Conservation (phyloP, 2,329 filamentous ascomycete species). For the Dactylellina leptospora region DNA sequence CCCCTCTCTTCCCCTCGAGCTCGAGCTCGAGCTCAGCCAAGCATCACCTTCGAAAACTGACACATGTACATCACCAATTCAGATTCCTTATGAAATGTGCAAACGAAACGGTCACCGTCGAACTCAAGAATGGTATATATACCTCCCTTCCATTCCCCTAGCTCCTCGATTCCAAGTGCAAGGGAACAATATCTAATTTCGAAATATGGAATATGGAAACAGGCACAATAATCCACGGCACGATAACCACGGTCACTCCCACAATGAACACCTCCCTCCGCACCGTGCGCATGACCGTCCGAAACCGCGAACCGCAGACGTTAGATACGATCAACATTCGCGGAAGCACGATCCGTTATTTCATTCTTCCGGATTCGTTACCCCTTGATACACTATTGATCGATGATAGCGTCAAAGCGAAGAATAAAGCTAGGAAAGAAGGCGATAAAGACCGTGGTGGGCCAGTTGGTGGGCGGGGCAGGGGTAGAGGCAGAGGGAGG, state of each 20-base stretch:
- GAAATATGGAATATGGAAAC: too few species aligned
- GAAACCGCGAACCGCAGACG: conserved; percentile 83
- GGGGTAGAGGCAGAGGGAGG: conserved; percentile 63
- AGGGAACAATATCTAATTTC: too few species aligned
- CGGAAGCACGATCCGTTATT: conserved; percentile 94
- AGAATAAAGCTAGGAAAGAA: conserved; percentile 99
- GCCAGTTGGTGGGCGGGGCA: conserved; percentile 63
- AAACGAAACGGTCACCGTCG: conserved; percentile 98
- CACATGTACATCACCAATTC: conserved; percentile 42
- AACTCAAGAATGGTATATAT: conserved; percentile 89
- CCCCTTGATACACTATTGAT: conserved; percentile 94
- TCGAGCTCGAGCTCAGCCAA: conserved; percentile 29
- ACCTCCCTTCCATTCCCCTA: not conserved
- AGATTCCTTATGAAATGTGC: conserved; percentile 99
- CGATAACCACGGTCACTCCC: conserved; percentile 93
- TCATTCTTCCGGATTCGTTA: conserved; percentile 93
- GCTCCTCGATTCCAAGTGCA: too few species aligned
- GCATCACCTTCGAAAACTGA: not conserved
- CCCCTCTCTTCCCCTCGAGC: conserved; percentile 14
- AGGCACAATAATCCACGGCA: conserved; percentile 97
- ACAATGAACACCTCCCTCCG: conserved; percentile 98
- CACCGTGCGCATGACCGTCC: conserved; percentile 94
- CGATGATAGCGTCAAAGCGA: conserved; percentile 96
- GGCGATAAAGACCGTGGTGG: conserved; percentile 68
- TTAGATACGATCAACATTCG: conserved; percentile 97